Percentiles rank a stretch among this genome's conserved stretches.
Conservation (phyloP, 345 rosid species). For the Aurinia saxatilis region DNA sequence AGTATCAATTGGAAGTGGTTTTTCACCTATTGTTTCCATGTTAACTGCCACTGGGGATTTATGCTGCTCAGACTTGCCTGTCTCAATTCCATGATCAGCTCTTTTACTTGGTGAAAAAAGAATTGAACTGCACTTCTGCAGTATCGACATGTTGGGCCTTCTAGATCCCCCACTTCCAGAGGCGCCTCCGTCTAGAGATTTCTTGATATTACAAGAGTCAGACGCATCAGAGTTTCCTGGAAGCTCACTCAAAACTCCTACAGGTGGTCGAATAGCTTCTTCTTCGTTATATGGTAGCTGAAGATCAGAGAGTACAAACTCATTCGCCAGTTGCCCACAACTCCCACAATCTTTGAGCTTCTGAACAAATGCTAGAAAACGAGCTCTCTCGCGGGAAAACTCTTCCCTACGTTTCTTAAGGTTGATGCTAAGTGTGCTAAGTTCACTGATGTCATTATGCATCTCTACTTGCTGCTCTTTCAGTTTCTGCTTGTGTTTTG, state of each 20-base stretch:
- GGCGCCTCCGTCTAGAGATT: slow-evolving; percentile 30
- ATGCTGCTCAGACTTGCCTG: slow-evolving; percentile 23
- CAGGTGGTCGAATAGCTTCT: slow-evolving; percentile 33
- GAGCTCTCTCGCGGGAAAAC: slow-evolving; percentile 46
- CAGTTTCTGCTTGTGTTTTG: slow-evolving; percentile 46
- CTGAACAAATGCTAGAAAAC: slow-evolving; percentile 63
- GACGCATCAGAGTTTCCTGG: slow-evolving; percentile 26
- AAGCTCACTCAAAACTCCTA: slow-evolving; percentile 28
- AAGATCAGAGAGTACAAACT: slow-evolving; percentile 61
- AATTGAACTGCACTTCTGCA: slow-evolving; percentile 56
- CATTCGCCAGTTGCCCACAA: slow-evolving; percentile 61
- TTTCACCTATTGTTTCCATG: slow-evolving; percentile 24
- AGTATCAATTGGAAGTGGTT: slow-evolving; percentile 19
- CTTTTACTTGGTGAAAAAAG: slow-evolving; percentile 59
- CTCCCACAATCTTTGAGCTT: slow-evolving; percentile 55
- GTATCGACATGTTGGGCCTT: slow-evolving; percentile 46
- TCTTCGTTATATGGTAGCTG: slow-evolving; percentile 42
- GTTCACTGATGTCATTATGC: slow-evolving; percentile 64
- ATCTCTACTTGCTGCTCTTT: slow-evolving; percentile 56
- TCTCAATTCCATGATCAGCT: slow-evolving; percentile 28
- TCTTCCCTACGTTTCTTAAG: slow-evolving; percentile 58
- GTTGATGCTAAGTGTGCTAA: slow-evolving; percentile 52
- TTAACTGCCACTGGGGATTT: slow-evolving; percentile 19
- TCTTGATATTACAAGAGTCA: slow-evolving; percentile 30
- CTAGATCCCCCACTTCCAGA: slow-evolving; percentile 35